Conservation (phyloP, 2,329 filamentous ascomycete species). For the Nemania sp. region DNA sequence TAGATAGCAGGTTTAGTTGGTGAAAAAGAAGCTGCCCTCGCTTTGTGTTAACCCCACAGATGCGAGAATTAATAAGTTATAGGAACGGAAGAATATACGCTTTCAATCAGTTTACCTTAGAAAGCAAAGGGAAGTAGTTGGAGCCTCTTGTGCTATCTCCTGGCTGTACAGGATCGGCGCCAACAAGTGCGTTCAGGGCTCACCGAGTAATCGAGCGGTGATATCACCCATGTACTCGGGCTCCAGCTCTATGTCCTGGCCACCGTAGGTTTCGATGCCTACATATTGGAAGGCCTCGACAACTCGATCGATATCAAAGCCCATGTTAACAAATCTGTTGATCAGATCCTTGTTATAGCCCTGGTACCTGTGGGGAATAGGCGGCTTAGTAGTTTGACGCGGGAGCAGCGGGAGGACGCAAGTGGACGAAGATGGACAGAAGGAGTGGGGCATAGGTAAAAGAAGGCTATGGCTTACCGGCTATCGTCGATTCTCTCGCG, state of each 20-base stretch:
- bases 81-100: not conserved
- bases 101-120: not conserved
- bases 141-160: not conserved
- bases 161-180: not conserved
- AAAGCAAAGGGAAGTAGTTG: not conserved
- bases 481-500: constrained; percentile 59
- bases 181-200: constrained; percentile 47
- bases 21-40: not conserved
- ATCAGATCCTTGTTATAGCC: constrained; percentile 87
- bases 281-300: constrained; percentile 82
- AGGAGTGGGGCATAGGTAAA: not conserved
- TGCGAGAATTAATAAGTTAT: constrained; percentile 10
- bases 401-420: not conserved
- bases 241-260: constrained; percentile 83
- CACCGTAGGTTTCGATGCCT: constrained; percentile 77
- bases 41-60: constrained; percentile 3
- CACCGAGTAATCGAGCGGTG: constrained; percentile 80
- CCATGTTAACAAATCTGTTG: constrained; percentile 86
- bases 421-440: not conserved
- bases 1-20: not conserved
- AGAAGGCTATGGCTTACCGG: constrained; percentile 35
- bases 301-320: constrained; percentile 85
- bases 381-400: constrained; percentile 18
- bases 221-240: constrained; percentile 90
- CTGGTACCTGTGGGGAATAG: constrained; percentile 65